Percentiles rank a stretch among this genome's conserved stretches.
phyloP scores from a whole-genome alignment of 345 rosid species.

The Noccaea caerulescens region DNA sequence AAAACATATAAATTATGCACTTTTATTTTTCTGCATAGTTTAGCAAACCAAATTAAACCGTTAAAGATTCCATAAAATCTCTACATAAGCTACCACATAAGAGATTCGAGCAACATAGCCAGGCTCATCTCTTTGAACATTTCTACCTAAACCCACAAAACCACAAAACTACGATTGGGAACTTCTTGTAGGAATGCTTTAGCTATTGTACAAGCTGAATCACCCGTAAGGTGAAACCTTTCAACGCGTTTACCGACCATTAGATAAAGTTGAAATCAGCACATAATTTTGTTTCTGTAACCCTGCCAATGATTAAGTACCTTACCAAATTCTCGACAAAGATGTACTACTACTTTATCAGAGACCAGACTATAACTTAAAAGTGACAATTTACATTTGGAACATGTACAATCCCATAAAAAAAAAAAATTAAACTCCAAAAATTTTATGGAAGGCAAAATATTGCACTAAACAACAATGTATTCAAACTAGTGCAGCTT shows the following conservation, averaged over 20 bases:
- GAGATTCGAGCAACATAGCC: too few species aligned
- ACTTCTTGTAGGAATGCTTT: neutral
- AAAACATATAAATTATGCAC: too few species aligned
- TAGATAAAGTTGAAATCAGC: neutral
- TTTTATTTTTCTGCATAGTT: too few species aligned
- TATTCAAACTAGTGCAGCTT: too few species aligned
- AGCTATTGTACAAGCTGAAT: neutral
- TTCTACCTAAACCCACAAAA: neutral
- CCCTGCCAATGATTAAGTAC: too few species aligned
- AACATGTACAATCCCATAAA: neutral
- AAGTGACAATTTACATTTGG: neutral
- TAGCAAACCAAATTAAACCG: too few species aligned
- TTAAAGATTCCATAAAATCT: too few species aligned
- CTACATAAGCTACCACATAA: too few species aligned
- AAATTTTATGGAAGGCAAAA: neutral
- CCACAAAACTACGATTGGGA: neutral
- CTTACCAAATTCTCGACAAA: neutral
- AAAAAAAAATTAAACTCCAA: neutral
- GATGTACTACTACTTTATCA: neutral
- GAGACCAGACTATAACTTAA: neutral
- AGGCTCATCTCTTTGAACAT: neutral
- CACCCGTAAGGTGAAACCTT: constrained; percentile 1
- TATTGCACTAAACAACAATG: too few species aligned
- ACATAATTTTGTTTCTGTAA: neutral
- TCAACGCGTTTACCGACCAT: neutral